A percentile compares a stretch with the other conserved stretches of the same genome.
Conservation (phyloP, 345 rosid genomes). For the Salix purpurea region DNA sequence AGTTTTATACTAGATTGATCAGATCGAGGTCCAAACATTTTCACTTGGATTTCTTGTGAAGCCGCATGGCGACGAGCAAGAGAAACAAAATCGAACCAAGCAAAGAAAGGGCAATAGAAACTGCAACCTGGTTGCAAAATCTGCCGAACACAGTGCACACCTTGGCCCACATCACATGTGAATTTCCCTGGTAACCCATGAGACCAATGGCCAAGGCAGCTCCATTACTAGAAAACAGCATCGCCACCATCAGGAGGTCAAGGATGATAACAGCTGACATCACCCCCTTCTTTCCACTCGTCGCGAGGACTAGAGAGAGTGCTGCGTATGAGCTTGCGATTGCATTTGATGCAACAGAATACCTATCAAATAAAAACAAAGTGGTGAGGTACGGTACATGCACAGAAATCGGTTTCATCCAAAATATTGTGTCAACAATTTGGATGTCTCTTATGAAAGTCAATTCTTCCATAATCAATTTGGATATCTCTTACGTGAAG, state of each 20-base stretch:
- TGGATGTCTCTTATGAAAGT: too few species aligned
- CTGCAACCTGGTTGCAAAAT: slow-evolving; percentile 49
- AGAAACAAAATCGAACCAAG: slow-evolving; percentile 43
- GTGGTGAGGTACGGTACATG: background rate
- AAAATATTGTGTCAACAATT: too few species aligned
- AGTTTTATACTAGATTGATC: too few species aligned
- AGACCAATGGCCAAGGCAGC: slow-evolving; percentile 55
- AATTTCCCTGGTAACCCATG: slow-evolving; percentile 56
- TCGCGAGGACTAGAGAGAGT: slow-evolving; percentile 34
- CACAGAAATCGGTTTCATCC: too few species aligned
- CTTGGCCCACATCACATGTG: slow-evolving; percentile 55
- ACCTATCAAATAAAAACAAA: slow-evolving; percentile 28
- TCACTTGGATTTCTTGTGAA: slow-evolving; percentile 19
- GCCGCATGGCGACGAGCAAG: slow-evolving; percentile 34
- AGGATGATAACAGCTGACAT: slow-evolving; percentile 18
- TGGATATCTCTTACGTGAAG: slow-evolving; percentile 42
- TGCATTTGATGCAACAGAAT: slow-evolving; percentile 45
- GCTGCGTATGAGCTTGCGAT: slow-evolving; percentile 55
- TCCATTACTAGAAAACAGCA: slow-evolving; percentile 55
- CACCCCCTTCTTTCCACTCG: slow-evolving; percentile 27
- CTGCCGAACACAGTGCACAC: slow-evolving; percentile 52
- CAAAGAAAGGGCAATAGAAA: slow-evolving; percentile 32
- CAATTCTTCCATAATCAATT: background rate
- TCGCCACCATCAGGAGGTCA: slow-evolving; percentile 51
- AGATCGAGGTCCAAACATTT: background rate